Base-by-base conservation (phyloP, 345 rosid species). In the Eucalyptus sp. region DNA sequence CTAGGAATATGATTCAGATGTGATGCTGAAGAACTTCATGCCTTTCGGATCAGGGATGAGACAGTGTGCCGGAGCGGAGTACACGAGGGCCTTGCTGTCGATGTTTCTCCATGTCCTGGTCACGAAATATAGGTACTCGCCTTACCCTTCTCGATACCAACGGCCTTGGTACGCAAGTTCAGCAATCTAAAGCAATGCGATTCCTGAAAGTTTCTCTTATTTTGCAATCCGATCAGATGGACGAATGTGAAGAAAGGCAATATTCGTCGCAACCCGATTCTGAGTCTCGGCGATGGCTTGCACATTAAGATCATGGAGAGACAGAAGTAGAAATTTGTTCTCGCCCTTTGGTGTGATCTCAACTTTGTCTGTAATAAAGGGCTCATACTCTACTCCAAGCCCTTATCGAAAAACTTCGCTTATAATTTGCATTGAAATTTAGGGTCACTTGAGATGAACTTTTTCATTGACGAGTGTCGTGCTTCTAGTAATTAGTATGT, bases 31-130 rank as follows among this genome's bases (percentile, higher is more conserved):
- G 89, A 90, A 92, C 51, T 88, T 91, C 86, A 87, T 88, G 89
- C 92, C 94, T 15, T 92, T 90, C 20, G 89, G 92, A 10, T 88
- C 89, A 29, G 91, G 93, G 25, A 89, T 68, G 48, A 91, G 86
- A 43, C 90, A 90, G 43, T 88, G 91, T 33, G 91, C 89, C 16
- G 92, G 94, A 16, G 91, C 91, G 14, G 93, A 90, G n/a, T 90
- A 64, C 46, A 13, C 71, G 4, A 87, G 87, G 87, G 81, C 88
- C 18, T 51, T 91, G 9, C 10, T 88, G 62, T 81, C 92, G 8
- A 68, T 87, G 13, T 91, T 91, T 48, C 51, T 90, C 52, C 94
- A 92, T 50, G 49, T 89, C 43, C 54, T 92, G 43, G 92, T 89
- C 87, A 90, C 90, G 49, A 89, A 91, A 54, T 91, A 88, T 41